Base-by-base conservation (phyloP, 345 rosid genomes). In the Erucastrum elatum region DNA sequence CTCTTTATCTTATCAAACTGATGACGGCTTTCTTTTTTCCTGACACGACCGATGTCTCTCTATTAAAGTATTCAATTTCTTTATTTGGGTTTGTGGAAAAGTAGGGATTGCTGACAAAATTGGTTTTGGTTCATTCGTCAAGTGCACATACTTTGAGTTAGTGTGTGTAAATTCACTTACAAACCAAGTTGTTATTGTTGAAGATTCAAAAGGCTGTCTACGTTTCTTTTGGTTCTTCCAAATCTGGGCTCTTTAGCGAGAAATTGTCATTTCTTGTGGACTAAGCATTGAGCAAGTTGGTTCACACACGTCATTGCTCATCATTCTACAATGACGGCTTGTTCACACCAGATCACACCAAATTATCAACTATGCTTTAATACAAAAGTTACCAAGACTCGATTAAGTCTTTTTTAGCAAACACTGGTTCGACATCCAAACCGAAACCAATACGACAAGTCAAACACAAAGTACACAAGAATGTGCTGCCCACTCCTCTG, bases 271-370 rank as follows among this genome's bases (percentile, higher is more conserved):
- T 30, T 65, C 56, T 61, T 60, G 11, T 1, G 5, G 62, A 44
- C 62, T 63, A 77, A 77, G 75, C 70, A 33, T 69, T 12, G 60
- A 29, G 51, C 77, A 78, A 78, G 66, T 72, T 72, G 81, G 81
- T 58, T 56, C 35, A 65, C 76, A 61, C 63, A 78, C 68, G 77
- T 11, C 44, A 66, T 27, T 72, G 41, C 73, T 41, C 51, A 46
- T 33, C 62, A 21, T 78, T 78, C 82, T 60, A 78, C 68, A 59
- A 66, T 72, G 82, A 72, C 82, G 82, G 82, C 82, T 72, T 35
- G 67, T 71, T 72, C 72, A 65, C 77, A 78, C 60, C 67, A 37
- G 26, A 63, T 11, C 33, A n/a, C n/a, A n/a, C n/a, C n/a, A n/a
- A n/a, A n/a, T n/a, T n/a, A n/a, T n/a, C n/a, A n/a, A n/a, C n/a